Conservation (phyloP, 2,329 filamentous ascomycete genomes). For the Colletotrichum brevisporum region DNA sequence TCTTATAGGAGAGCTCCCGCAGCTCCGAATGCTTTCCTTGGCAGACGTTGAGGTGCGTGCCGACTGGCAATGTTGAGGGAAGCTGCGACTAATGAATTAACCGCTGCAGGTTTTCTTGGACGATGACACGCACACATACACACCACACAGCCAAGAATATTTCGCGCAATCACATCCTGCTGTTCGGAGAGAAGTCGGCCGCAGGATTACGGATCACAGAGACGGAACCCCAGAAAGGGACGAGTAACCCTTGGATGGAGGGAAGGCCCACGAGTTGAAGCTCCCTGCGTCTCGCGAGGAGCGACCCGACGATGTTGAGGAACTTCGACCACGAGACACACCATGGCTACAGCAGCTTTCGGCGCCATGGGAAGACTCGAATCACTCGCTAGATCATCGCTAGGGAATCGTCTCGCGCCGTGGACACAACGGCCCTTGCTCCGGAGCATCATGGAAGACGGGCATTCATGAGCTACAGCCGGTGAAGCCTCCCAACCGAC, state of each 20-base stretch:
- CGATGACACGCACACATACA: not conserved
- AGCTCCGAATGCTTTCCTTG: not conserved
- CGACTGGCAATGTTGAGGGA: not conserved
- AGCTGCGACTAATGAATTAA: not conserved
- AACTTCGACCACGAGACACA: not conserved
- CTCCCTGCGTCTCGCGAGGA: not conserved
- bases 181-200: constrained; percentile 6
- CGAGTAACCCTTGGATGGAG: not conserved
- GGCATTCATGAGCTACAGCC: too few species aligned
- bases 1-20: not conserved
- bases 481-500: too few species aligned
- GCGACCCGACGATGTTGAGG: not conserved
- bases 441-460: too few species aligned
- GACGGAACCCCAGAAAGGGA: not conserved
- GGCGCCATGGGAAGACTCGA: too few species aligned
- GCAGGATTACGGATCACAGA: not conserved
- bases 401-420: too few species aligned
- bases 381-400: too few species aligned
- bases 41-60: not conserved
- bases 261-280: not conserved
- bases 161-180: not conserved
- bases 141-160: not conserved
- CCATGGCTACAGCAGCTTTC: too few species aligned
- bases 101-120: not conserved
- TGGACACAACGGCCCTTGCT: too few species aligned